phyloP scores from a whole-genome alignment of 352 stramenopile genomes.

The Phytophthora melonis region DNA sequence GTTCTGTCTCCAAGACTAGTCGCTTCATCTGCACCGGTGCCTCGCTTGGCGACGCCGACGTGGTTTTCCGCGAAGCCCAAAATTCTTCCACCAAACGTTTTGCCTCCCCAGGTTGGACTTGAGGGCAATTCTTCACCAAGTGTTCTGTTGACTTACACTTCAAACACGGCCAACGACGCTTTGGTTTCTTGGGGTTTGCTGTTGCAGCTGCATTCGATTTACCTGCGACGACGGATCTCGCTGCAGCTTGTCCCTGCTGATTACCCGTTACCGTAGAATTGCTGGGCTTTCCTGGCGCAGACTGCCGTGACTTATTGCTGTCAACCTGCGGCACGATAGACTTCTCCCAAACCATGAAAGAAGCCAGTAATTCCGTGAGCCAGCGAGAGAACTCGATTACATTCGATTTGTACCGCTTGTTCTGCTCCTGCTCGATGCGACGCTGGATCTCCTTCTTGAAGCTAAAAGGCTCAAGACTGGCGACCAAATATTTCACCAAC shows the following conservation, averaged over 20 bases:
- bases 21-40: not conserved
- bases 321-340: not conserved
- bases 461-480: not conserved
- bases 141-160: not conserved
- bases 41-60: not conserved
- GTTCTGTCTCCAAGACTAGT: not conserved
- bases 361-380: not conserved
- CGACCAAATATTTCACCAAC: not conserved
- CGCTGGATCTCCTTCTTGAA: not conserved
- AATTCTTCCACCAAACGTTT: not conserved
- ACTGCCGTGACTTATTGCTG: not conserved
- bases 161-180: not conserved
- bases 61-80: not conserved
- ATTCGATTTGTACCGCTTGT: not conserved
- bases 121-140: not conserved
- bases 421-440: not conserved
- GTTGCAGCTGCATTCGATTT: not conserved
- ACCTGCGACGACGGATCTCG: not conserved
- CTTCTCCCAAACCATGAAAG: conserved; percentile 2
- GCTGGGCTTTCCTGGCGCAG: not conserved
- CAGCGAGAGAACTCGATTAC: conserved; percentile 4
- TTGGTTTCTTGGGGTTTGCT: not conserved
- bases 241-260: not conserved
- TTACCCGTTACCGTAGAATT: not conserved
- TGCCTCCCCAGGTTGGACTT: not conserved